Conservation (phyloP, 345 rosid species). For the Gossypium rotundifolium region DNA sequence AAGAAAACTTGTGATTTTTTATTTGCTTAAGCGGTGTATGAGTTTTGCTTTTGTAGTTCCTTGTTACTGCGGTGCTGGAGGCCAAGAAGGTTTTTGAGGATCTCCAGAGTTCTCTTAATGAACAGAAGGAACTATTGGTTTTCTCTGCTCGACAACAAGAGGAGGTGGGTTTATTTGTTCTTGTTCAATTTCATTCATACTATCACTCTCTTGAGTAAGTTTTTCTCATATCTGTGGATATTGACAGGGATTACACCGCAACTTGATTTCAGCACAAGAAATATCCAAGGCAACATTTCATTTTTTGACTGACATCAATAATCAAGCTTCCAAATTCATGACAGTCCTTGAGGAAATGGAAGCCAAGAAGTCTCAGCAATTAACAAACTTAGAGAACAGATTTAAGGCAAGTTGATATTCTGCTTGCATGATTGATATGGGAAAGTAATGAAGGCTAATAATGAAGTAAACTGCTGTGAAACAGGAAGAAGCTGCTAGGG, state of each 20-base stretch:
- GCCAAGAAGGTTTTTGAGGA: conserved; percentile 48
- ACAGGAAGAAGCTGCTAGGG: conserved; percentile 79
- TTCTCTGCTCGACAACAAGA: conserved; percentile 59
- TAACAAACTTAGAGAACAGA: conserved; percentile 50
- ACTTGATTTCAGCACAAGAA: conserved; percentile 50
- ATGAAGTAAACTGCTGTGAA: conserved; percentile 13
- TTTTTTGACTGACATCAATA: conserved; percentile 49
- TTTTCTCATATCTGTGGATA: conserved; percentile 2
- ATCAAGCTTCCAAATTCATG: conserved; percentile 48
- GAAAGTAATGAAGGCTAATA: not conserved
- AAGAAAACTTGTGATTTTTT: not conserved
- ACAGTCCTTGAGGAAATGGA: conserved; percentile 46
- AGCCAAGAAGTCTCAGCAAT: conserved; percentile 37
- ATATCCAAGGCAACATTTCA: conserved; percentile 53
- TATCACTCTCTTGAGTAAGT: conserved; percentile 1
- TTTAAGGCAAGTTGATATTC: conserved; percentile 43
- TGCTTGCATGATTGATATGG: not conserved
- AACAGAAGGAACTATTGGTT: conserved; percentile 54
- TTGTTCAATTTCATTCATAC: conserved; percentile 5
- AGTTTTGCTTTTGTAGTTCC: conserved; percentile 39
- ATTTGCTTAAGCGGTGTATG: not conserved
- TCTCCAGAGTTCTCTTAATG: conserved; percentile 49
- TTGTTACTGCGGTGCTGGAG: conserved; percentile 39
- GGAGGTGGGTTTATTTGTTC: conserved; percentile 35
- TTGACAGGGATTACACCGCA: conserved; percentile 48